Conservation (phyloP, 2,329 filamentous ascomycete genomes). For the Fusarium setosum region DNA sequence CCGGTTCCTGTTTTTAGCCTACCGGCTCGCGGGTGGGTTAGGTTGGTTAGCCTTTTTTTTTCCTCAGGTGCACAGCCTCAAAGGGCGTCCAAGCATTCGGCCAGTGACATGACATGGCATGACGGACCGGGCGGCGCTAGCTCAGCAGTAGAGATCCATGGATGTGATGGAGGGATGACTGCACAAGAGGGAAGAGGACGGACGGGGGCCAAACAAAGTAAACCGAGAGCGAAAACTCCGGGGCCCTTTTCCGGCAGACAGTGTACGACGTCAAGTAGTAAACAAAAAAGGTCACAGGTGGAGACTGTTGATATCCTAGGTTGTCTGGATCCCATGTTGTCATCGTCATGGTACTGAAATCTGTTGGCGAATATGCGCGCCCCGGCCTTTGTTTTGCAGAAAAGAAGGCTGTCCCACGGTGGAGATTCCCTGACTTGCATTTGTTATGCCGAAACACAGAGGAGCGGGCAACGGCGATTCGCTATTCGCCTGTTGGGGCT, state of each 20-base stretch:
- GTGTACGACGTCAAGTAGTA: slow-evolving; percentile 8
- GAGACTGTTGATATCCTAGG: slow-evolving; percentile 29
- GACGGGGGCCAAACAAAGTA: background rate
- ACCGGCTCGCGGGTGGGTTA: slow-evolving; percentile 28
- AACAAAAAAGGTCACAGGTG: too few relatives aligned
- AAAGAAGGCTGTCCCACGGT: background rate
- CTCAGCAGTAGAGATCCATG: background rate
- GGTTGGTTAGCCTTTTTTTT: background rate
- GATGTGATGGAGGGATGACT: background rate
- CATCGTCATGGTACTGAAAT: slow-evolving; percentile 2
- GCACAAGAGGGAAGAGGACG: background rate
- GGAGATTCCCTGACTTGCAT: background rate
- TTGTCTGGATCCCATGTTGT: slow-evolving; percentile 20
- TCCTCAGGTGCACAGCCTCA: slow-evolving; percentile 31
- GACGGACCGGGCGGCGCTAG: slow-evolving; percentile 8
- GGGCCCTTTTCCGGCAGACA: background rate
- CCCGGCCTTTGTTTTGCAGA: slow-evolving; percentile 10
- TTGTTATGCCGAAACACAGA: slow-evolving; percentile 23
- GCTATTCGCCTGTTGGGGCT: slow-evolving; percentile 13
- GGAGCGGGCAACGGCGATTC: background rate
- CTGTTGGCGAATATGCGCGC: background rate
- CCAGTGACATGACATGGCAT: slow-evolving; percentile 8
- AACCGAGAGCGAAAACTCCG: background rate
- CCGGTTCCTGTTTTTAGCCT: slow-evolving; percentile 37
- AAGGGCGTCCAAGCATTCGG: slow-evolving; percentile 24